These are phyloP conservation scores for Kodamaea kaohsiungensis DNA, from an alignment of 805 yeast genomes.

Conservation along the genomic window DNA sequence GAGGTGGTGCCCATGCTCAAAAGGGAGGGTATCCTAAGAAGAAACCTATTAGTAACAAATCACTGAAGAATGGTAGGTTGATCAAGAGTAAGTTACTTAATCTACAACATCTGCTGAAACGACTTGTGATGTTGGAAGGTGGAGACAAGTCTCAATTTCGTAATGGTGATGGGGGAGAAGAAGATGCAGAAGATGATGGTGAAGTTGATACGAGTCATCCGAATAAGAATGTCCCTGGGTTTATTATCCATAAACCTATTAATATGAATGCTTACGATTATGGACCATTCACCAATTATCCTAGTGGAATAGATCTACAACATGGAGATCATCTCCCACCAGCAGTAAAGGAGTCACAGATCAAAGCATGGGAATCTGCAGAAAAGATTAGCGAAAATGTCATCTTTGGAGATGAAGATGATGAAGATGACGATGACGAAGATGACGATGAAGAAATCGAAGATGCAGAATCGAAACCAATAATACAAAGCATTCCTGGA, in stretches of 20 bases:
- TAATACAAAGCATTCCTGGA: slow-evolving; percentile 35
- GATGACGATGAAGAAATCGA: slow-evolving; percentile 14
- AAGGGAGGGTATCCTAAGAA: slow-evolving; percentile 9
- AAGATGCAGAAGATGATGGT: background rate
- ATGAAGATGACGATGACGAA: slow-evolving; percentile 22
- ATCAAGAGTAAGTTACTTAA: slow-evolving; percentile 41
- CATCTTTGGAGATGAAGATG: slow-evolving; percentile 35
- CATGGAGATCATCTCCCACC: slow-evolving; percentile 29
- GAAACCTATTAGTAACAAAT: slow-evolving; percentile 12
- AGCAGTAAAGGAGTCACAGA: slow-evolving; percentile 40
- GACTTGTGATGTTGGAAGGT: slow-evolving; percentile 6
- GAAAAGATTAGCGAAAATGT: slow-evolving; percentile 38
- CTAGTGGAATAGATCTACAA: slow-evolving; percentile 17
- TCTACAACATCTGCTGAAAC: slow-evolving; percentile 38
- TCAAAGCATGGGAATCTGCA: slow-evolving; percentile 47
- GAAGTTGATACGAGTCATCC: slow-evolving; percentile 18
- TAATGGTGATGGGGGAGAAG: background rate
- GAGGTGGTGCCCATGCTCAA: background rate
- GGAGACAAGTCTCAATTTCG: background rate
- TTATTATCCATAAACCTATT: slow-evolving; percentile 35
- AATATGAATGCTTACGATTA: slow-evolving; percentile 37
- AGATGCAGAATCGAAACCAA: background rate
- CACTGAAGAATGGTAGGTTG: slow-evolving; percentile 26
- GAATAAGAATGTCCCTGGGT: slow-evolving; percentile 20
- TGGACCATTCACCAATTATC: slow-evolving; percentile 32